Percentiles rank a stretch among this genome's conserved stretches.
These are phyloP conservation scores for Cicer chorassanicum DNA, from an alignment of 306 rosid species.

Conservation along the genomic window DNA sequence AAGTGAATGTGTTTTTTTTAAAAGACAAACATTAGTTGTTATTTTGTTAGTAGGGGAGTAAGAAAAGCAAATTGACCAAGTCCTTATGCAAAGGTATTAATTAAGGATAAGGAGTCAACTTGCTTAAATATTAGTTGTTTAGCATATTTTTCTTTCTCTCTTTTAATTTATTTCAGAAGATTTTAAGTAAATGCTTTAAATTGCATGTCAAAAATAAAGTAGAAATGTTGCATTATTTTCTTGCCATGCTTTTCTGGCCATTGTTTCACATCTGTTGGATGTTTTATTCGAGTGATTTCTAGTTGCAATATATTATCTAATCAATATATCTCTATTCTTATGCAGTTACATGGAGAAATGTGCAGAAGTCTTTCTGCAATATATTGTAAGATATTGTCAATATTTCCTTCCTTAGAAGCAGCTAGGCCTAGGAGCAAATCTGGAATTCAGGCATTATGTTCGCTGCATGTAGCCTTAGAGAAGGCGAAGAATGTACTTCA, in stretches of 20 bases:
- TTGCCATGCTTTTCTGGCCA: constrained; percentile 7
- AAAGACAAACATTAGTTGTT: not conserved
- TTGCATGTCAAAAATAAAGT: not conserved
- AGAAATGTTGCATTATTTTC: constrained; percentile 35
- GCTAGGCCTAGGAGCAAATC: constrained; percentile 95
- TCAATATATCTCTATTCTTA: constrained; percentile 38
- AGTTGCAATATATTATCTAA: constrained; percentile 11
- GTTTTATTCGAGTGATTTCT: constrained; percentile 2
- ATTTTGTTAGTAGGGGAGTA: not conserved
- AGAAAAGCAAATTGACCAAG: not conserved
- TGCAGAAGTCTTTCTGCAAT: constrained; percentile 82
- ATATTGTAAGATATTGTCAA: constrained; percentile 75
- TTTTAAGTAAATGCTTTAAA: constrained; percentile 38
- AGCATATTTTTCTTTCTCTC: not conserved
- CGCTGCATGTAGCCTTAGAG: constrained; percentile 91
- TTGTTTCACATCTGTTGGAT: not conserved
- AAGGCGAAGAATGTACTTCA: constrained; percentile 87
- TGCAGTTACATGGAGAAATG: constrained; percentile 91
- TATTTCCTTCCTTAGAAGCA: constrained; percentile 94
- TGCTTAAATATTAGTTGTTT: constrained; percentile 4
- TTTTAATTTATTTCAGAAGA: not conserved
- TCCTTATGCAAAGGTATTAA: not conserved
- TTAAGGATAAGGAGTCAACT: constrained; percentile 20
- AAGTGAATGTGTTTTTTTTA: not conserved
- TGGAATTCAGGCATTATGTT: constrained; percentile 93